Percentiles rank a stretch among this genome's conserved stretches.
Conservation (phyloP, 305 asterid species). For the Petunia hybrid region DNA sequence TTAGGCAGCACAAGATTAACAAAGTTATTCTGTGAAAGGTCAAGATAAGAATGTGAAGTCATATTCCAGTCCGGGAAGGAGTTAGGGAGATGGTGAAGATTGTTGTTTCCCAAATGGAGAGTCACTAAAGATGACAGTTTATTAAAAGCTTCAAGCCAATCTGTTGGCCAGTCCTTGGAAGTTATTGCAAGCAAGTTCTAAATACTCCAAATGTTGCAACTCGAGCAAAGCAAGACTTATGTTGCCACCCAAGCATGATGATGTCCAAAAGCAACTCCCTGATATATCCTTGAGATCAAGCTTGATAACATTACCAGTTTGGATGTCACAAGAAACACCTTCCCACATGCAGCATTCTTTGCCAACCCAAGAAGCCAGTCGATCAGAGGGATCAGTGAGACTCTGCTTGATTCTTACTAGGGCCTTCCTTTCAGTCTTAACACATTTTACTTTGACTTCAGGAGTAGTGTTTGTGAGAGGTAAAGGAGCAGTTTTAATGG, state of each 20-base stretch:
- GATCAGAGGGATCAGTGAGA: constrained; percentile 24
- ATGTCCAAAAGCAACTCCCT: constrained; percentile 15
- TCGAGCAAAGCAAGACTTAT: constrained; percentile 40
- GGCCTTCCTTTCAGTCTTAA: constrained; percentile 13
- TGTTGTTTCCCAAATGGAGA: constrained; percentile 38
- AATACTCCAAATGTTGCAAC: constrained; percentile 37
- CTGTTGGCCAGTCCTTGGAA: constrained; percentile 39
- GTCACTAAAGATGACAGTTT: constrained; percentile 41
- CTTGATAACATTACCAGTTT: constrained; percentile 22
- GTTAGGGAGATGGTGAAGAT: constrained; percentile 35
- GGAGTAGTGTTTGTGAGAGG: neutral
- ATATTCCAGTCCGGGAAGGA: constrained; percentile 38
- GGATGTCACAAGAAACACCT: constrained; percentile 27
- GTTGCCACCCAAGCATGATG: constrained; percentile 36
- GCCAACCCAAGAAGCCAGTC: constrained; percentile 32
- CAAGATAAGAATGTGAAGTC: constrained; percentile 43
- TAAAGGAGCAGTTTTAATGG: neutral
- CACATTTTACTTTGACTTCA: neutral
- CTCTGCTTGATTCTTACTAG: constrained; percentile 4
- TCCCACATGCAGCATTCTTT: constrained; percentile 33
- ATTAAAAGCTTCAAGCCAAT: constrained; percentile 43
- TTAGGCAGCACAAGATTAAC: constrained; percentile 42
- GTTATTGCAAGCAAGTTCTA: constrained; percentile 43
- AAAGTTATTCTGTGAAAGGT: constrained; percentile 39
- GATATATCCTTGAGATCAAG: constrained; percentile 27